These are phyloP conservation scores for Scheffersomyces ergatensis DNA, from an alignment of 805 yeast genomes.

Conservation along the genomic window DNA sequence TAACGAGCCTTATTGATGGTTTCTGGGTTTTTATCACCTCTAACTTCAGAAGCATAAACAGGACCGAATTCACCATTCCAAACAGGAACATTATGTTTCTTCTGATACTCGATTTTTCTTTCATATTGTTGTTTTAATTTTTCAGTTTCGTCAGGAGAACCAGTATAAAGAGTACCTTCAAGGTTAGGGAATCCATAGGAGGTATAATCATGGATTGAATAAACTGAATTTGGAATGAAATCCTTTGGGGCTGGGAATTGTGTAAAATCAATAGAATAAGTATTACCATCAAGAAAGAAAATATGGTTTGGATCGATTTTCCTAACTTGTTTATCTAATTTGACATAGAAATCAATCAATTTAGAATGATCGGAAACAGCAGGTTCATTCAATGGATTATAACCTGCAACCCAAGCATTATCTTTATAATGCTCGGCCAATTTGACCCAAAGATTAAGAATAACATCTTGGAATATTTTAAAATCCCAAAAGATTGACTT, in stretches of 20 bases:
- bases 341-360: conserved; percentile 34
- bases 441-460: conserved; percentile 42
- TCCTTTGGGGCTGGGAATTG: conserved; percentile 34
- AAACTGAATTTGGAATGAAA: conserved; percentile 41
- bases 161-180: conserved; percentile 27
- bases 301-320: conserved; percentile 46
- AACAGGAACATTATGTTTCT: conserved; percentile 40
- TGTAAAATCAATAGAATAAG: conserved; percentile 48
- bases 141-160: conserved; percentile 29
- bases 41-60: conserved; percentile 39
- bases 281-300: conserved; percentile 47
- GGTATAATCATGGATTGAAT: conserved; percentile 48
- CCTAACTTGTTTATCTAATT: conserved; percentile 38
- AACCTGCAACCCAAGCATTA: conserved; percentile 50
- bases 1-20: conserved; percentile 39
- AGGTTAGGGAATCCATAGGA: conserved; percentile 41
- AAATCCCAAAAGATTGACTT: conserved; percentile 49
- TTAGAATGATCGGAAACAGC: conserved; percentile 42
- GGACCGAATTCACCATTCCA: conserved; percentile 57
- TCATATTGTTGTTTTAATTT: conserved; percentile 35
- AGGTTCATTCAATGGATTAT: conserved; percentile 52
- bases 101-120: conserved; percentile 43
- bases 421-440: conserved; percentile 45
- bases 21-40: conserved; percentile 41
- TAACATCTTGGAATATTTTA: conserved; percentile 44